Percentiles rank a stretch among this genome's conserved stretches.
These are phyloP conservation scores for Coemansia sp. DNA, from an alignment of 192 early-diverging fungal species.

Conservation along the genomic window DNA sequence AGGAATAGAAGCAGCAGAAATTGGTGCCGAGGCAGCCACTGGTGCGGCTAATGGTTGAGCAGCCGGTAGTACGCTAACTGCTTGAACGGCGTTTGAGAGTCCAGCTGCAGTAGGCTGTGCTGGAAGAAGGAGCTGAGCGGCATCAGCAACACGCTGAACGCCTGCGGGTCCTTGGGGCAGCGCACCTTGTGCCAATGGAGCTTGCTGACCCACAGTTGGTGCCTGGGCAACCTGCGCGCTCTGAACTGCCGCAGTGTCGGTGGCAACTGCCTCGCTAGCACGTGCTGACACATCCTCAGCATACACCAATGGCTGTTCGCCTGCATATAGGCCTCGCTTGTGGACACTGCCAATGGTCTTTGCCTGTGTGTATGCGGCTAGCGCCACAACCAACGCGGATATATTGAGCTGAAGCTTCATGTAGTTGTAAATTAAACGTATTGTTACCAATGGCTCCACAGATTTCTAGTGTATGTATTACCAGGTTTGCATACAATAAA, in stretches of 20 bases:
- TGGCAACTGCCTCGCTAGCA: background rate
- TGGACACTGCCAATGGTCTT: background rate
- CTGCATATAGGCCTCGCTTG: conserved; percentile 26
- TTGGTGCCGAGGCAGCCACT: conserved; percentile 7
- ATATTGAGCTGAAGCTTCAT: conserved; percentile 44
- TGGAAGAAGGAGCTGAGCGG: conserved; percentile 32
- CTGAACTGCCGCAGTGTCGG: conserved; percentile 3
- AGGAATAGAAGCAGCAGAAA: background rate
- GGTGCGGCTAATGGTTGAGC: background rate
- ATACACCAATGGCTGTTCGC: conserved; percentile 22
- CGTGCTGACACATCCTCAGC: conserved; percentile 18
- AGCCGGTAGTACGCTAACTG: background rate
- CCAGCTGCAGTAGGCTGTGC: conserved; percentile 22
- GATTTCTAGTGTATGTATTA: background rate
- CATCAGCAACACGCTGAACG: conserved; percentile 29
- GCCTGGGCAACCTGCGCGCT: conserved; percentile 10
- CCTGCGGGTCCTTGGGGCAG: background rate
- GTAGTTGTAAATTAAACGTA: background rate
- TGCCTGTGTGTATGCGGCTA: conserved; percentile 28
- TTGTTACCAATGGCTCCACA: background rate
- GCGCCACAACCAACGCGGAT: conserved; percentile 30
- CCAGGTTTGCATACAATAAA: conserved; percentile 1
- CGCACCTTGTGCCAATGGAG: conserved; percentile 1
- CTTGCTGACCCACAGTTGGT: background rate
- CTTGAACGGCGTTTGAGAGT: conserved; percentile 24